Evolutionary conservation across 441 rosid genomes (phyloP).

Genomic region (Breynia disticha): DNA sequence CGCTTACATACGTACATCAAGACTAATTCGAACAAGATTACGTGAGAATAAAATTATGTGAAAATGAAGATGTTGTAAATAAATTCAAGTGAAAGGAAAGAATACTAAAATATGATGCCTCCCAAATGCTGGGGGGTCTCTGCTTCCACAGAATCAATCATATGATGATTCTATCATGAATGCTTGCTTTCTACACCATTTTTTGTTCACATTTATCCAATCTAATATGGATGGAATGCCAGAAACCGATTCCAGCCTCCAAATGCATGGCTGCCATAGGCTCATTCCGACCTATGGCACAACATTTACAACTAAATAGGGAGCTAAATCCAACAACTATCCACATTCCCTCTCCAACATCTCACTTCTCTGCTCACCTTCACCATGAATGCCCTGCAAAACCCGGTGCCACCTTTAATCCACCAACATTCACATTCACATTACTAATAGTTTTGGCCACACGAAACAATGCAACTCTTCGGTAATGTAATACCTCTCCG

Average conservation of each 20-base stretch:
- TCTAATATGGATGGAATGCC: conserved; percentile 11
- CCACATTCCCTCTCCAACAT: conserved; percentile 41
- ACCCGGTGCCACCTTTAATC: neutral
- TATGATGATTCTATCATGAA: conserved; percentile 61
- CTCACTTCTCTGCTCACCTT: conserved; percentile 48
- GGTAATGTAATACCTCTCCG: conserved; percentile 58
- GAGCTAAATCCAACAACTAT: too few species aligned
- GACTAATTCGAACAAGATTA: too few species aligned
- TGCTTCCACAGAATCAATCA: conserved; percentile 59
- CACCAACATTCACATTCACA: neutral
- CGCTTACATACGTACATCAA: too few species aligned
- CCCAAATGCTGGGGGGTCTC: conserved; percentile 47
- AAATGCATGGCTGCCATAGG: conserved; percentile 28
- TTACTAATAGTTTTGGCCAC: too few species aligned
- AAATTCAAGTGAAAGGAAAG: too few species aligned
- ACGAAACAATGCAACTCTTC: neutral
- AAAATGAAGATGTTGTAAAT: too few species aligned
- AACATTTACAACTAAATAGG: conserved; percentile 24
- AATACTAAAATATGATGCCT: too few species aligned
- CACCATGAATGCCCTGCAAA: conserved; percentile 61
- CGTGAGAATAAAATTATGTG: too few species aligned
- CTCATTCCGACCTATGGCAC: conserved; percentile 33
- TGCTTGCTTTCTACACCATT: conserved; percentile 15
- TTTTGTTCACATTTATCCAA: conserved; percentile 26
- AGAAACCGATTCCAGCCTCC: conserved; percentile 39